Evolutionary conservation across 1,139 yeast species (phyloP).

Genomic region (Blastobotrys indianensis): DNA sequence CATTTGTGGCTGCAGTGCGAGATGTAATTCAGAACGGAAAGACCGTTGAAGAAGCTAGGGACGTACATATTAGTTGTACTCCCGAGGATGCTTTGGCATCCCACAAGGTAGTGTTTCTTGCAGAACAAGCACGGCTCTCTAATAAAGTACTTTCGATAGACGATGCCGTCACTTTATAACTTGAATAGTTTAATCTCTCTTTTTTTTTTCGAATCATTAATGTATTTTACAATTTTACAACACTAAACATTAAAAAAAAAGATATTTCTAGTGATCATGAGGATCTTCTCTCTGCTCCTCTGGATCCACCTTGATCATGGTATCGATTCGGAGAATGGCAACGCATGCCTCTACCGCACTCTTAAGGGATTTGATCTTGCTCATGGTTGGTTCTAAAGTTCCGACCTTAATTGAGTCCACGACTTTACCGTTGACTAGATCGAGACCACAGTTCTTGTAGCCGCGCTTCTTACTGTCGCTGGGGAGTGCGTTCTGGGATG

Average conservation of each 20-base stretch:
- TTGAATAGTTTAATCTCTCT: not conserved
- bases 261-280: slow-evolving; percentile 21
- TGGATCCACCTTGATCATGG: slow-evolving; percentile 96
- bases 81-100: slow-evolving; percentile 24
- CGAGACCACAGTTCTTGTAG: slow-evolving; percentile 89
- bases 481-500: slow-evolving; percentile 80
- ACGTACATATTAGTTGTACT: slow-evolving; percentile 22
- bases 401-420: slow-evolving; percentile 81
- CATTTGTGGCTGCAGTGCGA: slow-evolving; percentile 24
- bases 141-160: slow-evolving; percentile 16
- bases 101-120: slow-evolving; percentile 26
- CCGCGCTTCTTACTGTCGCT: slow-evolving; percentile 77
- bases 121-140: slow-evolving; percentile 24
- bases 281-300: slow-evolving; percentile 86
- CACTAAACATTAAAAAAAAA: not conserved
- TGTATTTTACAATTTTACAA: too few species aligned
- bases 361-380: slow-evolving; percentile 87
- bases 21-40: slow-evolving; percentile 19
- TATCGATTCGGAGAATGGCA: slow-evolving; percentile 94
- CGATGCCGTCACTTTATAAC: slow-evolving; percentile 10
- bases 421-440: slow-evolving; percentile 83
- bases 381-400: slow-evolving; percentile 90
- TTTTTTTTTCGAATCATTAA: too few species aligned
- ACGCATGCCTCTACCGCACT: slow-evolving; percentile 97
- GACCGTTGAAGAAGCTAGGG: slow-evolving; percentile 21